Base-by-base conservation (phyloP, 1,284 basidiomycete species). In the Sanghuangporus weigelae region DNA sequence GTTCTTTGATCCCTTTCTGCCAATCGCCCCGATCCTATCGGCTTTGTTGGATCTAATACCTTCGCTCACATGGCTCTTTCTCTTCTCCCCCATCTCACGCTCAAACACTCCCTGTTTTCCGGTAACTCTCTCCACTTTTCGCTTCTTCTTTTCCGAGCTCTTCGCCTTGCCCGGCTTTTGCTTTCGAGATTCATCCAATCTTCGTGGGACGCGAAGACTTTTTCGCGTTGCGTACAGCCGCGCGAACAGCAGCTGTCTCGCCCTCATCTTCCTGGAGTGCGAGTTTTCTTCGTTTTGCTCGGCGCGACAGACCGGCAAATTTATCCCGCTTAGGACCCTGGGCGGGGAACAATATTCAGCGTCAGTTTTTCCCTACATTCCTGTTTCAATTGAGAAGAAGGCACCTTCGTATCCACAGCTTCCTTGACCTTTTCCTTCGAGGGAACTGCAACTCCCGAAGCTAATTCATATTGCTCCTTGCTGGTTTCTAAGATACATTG, bases 191-290 rank as follows among this genome's bases (percentile, higher is more conserved):
- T 68, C 67, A 26, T 51, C 79, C 79, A 69, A 85, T 84, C 73
- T 83, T 84, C 40, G 71, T 75, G 1, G 87, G 87, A 68, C 84
- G 83, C 31, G 78, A 75, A 8, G 86, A 80, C 76, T 90, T 95
- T 76, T 98, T 97, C 8, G 92, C 93, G 11, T 84, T 84, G 58
- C 95, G 89, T 67, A 96, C 90, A 1, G 93, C 86, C 40, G 90
- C 88, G 50, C 83, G 80, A 55, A 90, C 77, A 6, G 81, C 78
- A n/a, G 77, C 79, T 44, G 73, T 77, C 64, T 85, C 85, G 31
- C 81, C 84, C 57, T 84, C 85, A 68, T 95, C 93, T 68, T 90
- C 85, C 71, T 95, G 90, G 73, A 84, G 80, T 7, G 90, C 89
- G 77, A 95, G 80, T 77, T 95, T 96, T 70, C 93, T 81, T 65